phyloP scores from a whole-genome alignment of 1,139 yeast species.

The Diutina mesorugosa region DNA sequence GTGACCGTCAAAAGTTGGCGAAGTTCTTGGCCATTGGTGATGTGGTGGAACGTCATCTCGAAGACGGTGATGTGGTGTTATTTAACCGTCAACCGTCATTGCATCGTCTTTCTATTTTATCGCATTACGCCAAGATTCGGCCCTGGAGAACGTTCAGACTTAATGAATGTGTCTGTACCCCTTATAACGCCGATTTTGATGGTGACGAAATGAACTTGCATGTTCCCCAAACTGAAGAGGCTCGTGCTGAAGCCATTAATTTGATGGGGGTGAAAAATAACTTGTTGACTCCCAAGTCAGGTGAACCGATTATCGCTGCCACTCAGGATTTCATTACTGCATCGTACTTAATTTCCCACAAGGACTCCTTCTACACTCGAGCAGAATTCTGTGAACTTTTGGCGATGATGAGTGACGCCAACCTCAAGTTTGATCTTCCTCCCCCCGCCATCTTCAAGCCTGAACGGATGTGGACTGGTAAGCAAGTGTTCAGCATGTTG shows the following conservation, averaged over 20 bases:
- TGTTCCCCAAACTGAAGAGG: conserved; percentile 98
- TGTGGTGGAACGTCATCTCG: conserved; percentile 93
- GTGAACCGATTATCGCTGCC: conserved; percentile 98
- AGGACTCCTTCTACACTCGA: conserved; percentile 86
- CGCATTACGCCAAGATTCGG: conserved; percentile 90
- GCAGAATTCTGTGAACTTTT: conserved; percentile 73
- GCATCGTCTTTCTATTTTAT: conserved; percentile 85
- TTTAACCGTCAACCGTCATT: conserved; percentile 97
- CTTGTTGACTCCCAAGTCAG: conserved; percentile 89
- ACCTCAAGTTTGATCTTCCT: conserved; percentile 78
- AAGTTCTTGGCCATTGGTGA: conserved; percentile 74
- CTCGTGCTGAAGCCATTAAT: conserved; percentile 94
- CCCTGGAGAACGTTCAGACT: conserved; percentile 98
- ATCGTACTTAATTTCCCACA: conserved; percentile 80
- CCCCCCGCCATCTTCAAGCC: conserved; percentile 94
- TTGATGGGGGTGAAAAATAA: conserved; percentile 97
- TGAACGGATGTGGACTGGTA: conserved; percentile 88
- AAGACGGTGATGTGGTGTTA: conserved; percentile 91
- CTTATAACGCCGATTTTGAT: conserved; percentile 98
- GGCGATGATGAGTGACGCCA: conserved; percentile 95
- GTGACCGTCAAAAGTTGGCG: conserved; percentile 72
- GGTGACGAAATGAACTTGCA: conserved; percentile 99
- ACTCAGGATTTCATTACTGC: conserved; percentile 99
- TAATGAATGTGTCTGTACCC: conserved; percentile 98
- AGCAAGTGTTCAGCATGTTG: conserved; percentile 80